Conservation (phyloP, 2,329 filamentous ascomycete species). For the Diaporthe citrichinensis region DNA sequence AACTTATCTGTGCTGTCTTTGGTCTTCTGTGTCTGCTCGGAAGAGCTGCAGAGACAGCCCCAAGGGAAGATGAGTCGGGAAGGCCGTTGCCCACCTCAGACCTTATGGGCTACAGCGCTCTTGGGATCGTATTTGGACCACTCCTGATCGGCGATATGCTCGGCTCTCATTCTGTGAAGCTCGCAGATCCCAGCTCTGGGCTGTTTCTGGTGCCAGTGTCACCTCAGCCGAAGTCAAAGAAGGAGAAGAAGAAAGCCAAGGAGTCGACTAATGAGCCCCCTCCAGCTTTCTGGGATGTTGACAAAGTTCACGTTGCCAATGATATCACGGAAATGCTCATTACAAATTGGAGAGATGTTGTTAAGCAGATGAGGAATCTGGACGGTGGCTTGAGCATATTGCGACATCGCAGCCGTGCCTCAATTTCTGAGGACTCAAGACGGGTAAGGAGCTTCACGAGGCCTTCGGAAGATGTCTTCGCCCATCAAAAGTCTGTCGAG, state of each 20-base stretch:
- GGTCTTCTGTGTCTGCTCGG: slow-evolving; percentile 75
- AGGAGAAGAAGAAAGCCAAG: slow-evolving; percentile 55
- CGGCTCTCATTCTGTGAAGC: slow-evolving; percentile 63
- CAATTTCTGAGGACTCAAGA: slow-evolving; percentile 38
- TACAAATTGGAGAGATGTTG: slow-evolving; percentile 74
- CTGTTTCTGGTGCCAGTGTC: slow-evolving; percentile 59
- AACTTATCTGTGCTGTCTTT: slow-evolving; percentile 77
- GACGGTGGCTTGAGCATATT: slow-evolving; percentile 48
- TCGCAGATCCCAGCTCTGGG: slow-evolving; percentile 58
- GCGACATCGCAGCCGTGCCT: slow-evolving; percentile 39
- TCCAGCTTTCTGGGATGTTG: slow-evolving; percentile 54
- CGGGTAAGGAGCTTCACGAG: slow-evolving; percentile 33
- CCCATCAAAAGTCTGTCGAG: not conserved
- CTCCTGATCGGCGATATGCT: slow-evolving; percentile 72
- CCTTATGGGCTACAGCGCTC: slow-evolving; percentile 74
- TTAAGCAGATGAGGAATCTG: slow-evolving; percentile 70
- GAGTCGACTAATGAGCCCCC: slow-evolving; percentile 42
- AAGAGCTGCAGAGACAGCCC: slow-evolving; percentile 66
- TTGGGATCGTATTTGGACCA: slow-evolving; percentile 77
- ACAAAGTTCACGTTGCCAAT: slow-evolving; percentile 72
- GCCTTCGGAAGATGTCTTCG: slow-evolving; percentile 18
- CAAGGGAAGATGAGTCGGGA: slow-evolving; percentile 66
- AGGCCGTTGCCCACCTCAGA: slow-evolving; percentile 68
- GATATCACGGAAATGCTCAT: slow-evolving; percentile 76
- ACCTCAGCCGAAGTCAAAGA: slow-evolving; percentile 58